Evolutionary conservation across 1,139 yeast genomes (phyloP).

Genomic region (Waltiozyma solani): DNA sequence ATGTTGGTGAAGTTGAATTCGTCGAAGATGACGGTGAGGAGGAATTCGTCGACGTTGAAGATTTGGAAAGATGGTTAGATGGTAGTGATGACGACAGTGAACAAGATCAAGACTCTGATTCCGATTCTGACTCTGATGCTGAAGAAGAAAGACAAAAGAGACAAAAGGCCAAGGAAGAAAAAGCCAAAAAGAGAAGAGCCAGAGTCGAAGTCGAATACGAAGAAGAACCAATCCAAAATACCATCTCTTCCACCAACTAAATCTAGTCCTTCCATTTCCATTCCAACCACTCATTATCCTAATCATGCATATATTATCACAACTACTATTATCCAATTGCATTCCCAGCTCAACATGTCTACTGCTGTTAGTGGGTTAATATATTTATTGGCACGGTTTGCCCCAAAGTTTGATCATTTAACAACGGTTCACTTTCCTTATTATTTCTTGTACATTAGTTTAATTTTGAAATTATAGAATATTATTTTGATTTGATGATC

Average conservation of each 20-base stretch:
- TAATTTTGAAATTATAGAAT: too few relatives aligned
- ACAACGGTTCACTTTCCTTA: too few relatives aligned
- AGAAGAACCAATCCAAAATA: slow-evolving; percentile 40
- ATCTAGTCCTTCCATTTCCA: not conserved
- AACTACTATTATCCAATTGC: too few relatives aligned
- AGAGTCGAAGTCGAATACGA: slow-evolving; percentile 81
- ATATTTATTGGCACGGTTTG: too few relatives aligned
- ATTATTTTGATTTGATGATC: too few relatives aligned
- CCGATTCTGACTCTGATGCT: slow-evolving; percentile 28
- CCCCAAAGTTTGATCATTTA: too few relatives aligned
- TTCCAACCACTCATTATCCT: too few relatives aligned
- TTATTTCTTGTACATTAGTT: too few relatives aligned
- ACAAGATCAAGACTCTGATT: slow-evolving; percentile 29
- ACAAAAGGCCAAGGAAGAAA: slow-evolving; percentile 26
- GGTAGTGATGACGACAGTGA: slow-evolving; percentile 43
- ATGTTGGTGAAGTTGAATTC: slow-evolving; percentile 73
- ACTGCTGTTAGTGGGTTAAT: too few relatives aligned
- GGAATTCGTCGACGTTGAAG: slow-evolving; percentile 86
- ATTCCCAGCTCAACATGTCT: too few relatives aligned
- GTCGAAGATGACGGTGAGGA: slow-evolving; percentile 84
- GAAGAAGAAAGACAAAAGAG: slow-evolving; percentile 34
- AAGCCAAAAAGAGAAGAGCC: slow-evolving; percentile 51
- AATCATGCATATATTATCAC: too few relatives aligned
- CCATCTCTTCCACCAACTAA: slow-evolving; percentile 9
- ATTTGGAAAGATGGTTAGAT: slow-evolving; percentile 83